These are phyloP conservation scores for Fusarium buxicola DNA, from an alignment of 2,329 filamentous ascomycete genomes.

Conservation along the genomic window DNA sequence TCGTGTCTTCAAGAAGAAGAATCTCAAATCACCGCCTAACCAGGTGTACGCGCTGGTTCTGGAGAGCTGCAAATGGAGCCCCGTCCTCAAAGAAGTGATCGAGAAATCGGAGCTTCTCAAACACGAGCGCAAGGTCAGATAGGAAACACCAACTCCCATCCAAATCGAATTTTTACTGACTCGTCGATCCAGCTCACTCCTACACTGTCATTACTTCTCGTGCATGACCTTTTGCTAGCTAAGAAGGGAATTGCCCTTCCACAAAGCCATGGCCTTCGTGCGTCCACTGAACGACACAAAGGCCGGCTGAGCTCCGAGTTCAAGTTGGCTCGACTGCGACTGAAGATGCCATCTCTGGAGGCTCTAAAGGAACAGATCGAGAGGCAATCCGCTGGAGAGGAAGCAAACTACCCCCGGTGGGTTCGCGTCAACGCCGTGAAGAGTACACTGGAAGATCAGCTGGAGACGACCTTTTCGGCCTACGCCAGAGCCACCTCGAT, in stretches of 20 bases:
- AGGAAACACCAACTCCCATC: slow-evolving; percentile 12
- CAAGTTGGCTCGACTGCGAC: slow-evolving; percentile 79
- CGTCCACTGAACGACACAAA: slow-evolving; percentile 83
- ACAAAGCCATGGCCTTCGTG: slow-evolving; percentile 79
- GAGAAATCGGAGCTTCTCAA: slow-evolving; percentile 80
- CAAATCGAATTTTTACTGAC: background rate
- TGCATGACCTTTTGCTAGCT: slow-evolving; percentile 86
- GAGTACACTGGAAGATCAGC: slow-evolving; percentile 75
- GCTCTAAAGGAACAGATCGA: slow-evolving; percentile 71
- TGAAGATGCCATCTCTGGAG: slow-evolving; percentile 75
- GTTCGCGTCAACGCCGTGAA: slow-evolving; percentile 86
- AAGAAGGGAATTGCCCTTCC: slow-evolving; percentile 87
- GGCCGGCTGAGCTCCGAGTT: slow-evolving; percentile 84
- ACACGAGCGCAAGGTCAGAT: slow-evolving; percentile 82
- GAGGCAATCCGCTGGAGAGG: slow-evolving; percentile 59
- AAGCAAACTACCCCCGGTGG: slow-evolving; percentile 84
- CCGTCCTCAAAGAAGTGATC: slow-evolving; percentile 87
- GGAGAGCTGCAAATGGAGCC: slow-evolving; percentile 92
- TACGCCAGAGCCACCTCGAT: slow-evolving; percentile 70
- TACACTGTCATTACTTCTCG: slow-evolving; percentile 80
- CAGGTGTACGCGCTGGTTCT: slow-evolving; percentile 89
- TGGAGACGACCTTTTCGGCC: slow-evolving; percentile 77
- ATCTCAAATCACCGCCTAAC: slow-evolving; percentile 79
- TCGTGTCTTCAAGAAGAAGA: slow-evolving; percentile 79
- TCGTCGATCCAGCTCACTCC: slow-evolving; percentile 75